Percentiles rank a stretch among this genome's conserved stretches.
These are phyloP conservation scores for Micromonas commoda DNA, from an alignment of 139 green algal genomes.

Conservation along the genomic window DNA sequence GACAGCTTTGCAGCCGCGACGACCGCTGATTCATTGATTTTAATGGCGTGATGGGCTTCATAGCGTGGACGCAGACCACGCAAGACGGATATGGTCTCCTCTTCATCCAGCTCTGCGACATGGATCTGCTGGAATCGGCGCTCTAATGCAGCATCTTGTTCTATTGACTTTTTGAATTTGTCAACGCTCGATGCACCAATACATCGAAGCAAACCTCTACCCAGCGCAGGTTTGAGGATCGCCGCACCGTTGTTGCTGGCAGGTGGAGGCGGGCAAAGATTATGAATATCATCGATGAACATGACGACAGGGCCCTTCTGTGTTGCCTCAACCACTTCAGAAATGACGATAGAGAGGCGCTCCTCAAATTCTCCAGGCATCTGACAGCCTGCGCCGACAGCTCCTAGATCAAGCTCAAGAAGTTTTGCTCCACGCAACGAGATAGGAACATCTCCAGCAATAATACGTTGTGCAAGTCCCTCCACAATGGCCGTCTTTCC, in stretches of 20 bases:
- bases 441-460: constrained; percentile 69
- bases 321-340: constrained; percentile 62
- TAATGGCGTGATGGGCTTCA: constrained; percentile 65
- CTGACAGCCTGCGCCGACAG: constrained; percentile 82
- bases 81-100: constrained; percentile 88
- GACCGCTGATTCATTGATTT: constrained; percentile 61
- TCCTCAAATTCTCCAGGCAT: constrained; percentile 92
- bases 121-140: constrained; percentile 46
- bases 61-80: constrained; percentile 84
- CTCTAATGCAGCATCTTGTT: constrained; percentile 49
- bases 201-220: constrained; percentile 84
- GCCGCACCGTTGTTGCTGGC: constrained; percentile 71
- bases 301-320: constrained; percentile 67
- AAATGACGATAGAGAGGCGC: constrained; percentile 74
- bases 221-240: constrained; percentile 94
- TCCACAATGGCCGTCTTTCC: constrained; percentile 79
- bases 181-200: constrained; percentile 60
- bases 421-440: constrained; percentile 37
- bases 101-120: constrained; percentile 74
- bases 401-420: constrained; percentile 84
- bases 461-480: constrained; percentile 84
- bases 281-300: constrained; percentile 94
- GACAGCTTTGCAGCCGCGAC: constrained; percentile 62
- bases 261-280: constrained; percentile 41
- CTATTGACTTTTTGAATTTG: constrained; percentile 51